A percentile compares a stretch with the other conserved stretches of the same genome.
phyloP scores from a whole-genome alignment of 495 filamentous ascomycete genomes.

The Penicillium coprophilum region DNA sequence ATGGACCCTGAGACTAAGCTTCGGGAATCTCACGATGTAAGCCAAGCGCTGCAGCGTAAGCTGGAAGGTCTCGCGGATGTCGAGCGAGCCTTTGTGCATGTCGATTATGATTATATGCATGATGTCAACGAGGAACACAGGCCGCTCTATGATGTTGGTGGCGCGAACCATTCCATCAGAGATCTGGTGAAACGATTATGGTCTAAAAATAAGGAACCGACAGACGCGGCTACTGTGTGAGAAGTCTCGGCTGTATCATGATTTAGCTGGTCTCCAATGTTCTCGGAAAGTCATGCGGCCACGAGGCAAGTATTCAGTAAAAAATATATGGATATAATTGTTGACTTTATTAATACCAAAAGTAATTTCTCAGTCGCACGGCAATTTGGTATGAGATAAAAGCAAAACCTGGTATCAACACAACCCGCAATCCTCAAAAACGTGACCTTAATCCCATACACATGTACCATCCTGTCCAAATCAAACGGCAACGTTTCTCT shows the following conservation, averaged over 20 bases:
- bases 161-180: conserved; percentile 13
- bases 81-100: conserved; percentile 57
- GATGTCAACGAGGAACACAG: conserved; percentile 54
- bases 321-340: too few species aligned
- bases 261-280: background rate
- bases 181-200: conserved; percentile 9
- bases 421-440: background rate
- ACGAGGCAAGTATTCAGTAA: background rate
- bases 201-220: background rate
- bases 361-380: background rate
- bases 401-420: background rate
- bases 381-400: background rate
- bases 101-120: conserved; percentile 47
- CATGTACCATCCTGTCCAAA: too few species aligned
- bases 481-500: background rate
- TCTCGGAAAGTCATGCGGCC: background rate
- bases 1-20: conserved; percentile 52
- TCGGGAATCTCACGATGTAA: conserved; percentile 54
- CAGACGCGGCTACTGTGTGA: background rate
- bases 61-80: conserved; percentile 53
- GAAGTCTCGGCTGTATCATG: background rate
- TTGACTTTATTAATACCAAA: background rate
- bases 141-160: conserved; percentile 44
- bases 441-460: background rate
- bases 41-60: conserved; percentile 53